Evolutionary conservation across 257 asterid genomes (phyloP).

Genomic region (Solanum chmielewskii): DNA sequence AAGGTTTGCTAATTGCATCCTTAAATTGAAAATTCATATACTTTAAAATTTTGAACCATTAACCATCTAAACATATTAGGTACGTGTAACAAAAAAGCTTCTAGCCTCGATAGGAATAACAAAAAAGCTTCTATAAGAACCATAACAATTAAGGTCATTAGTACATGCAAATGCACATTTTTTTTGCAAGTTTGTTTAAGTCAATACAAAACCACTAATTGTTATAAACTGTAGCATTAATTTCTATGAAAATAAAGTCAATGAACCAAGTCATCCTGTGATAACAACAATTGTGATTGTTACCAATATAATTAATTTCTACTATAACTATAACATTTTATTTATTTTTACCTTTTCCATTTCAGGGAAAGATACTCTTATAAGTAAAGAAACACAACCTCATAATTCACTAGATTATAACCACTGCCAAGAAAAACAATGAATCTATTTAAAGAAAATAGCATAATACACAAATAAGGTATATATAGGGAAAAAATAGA

Average conservation of each 20-base stretch:
- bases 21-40: too few species aligned
- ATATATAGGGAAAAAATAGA: not conserved
- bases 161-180: not conserved
- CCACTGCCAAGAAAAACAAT: not conserved
- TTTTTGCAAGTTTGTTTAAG: not conserved
- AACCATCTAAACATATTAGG: not conserved
- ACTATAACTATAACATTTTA: not conserved
- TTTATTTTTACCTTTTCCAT: not conserved
- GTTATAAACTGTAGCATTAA: not conserved
- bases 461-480: not conserved
- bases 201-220: not conserved
- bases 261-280: not conserved
- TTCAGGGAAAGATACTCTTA: not conserved
- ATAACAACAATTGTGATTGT: not conserved
- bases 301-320: not conserved
- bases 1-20: too few species aligned
- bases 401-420: not conserved
- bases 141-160: not conserved
- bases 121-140: not conserved
- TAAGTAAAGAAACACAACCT: not conserved
- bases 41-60: not conserved
- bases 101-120: not conserved
- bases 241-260: not conserved
- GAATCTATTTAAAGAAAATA: not conserved
- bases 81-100: not conserved